These are phyloP conservation scores for Suillus alpinus DNA, from an alignment of 768 basidiomycete species.

Conservation along the genomic window DNA sequence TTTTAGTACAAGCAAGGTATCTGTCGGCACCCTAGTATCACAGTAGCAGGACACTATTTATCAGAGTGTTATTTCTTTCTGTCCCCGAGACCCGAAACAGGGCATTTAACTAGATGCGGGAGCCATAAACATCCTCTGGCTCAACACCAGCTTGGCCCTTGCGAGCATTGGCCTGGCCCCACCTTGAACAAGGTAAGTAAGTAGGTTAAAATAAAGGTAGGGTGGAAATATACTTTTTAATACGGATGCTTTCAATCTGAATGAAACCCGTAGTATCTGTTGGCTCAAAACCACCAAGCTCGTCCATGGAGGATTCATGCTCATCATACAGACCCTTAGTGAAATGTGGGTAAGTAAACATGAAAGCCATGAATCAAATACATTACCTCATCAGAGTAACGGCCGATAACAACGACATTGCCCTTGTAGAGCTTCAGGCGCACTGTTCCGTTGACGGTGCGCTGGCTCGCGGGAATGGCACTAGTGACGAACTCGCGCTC, in stretches of 20 bases:
- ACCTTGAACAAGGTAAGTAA: constrained; percentile 40
- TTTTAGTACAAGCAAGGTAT: too few species aligned
- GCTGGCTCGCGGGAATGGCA: constrained; percentile 89
- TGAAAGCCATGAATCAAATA: neutral
- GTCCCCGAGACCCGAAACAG: neutral
- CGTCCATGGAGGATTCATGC: constrained; percentile 96
- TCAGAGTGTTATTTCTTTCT: too few species aligned
- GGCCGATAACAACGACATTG: constrained; percentile 91
- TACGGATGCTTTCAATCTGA: constrained; percentile 94
- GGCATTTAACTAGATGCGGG: neutral
- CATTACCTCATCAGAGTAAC: constrained; percentile 79
- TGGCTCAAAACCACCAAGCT: constrained; percentile 96
- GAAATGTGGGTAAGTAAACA: neutral
- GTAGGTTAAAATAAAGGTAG: neutral
- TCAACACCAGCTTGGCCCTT: constrained; percentile 80
- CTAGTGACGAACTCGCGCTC: constrained; percentile 94
- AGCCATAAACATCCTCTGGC: constrained; percentile 41
- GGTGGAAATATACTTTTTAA: constrained; percentile 71
- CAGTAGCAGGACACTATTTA: neutral
- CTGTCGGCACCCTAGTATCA: too few species aligned
- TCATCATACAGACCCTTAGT: constrained; percentile 91
- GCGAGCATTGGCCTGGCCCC: constrained; percentile 81
- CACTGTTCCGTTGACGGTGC: constrained; percentile 93
- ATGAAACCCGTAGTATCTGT: constrained; percentile 85
- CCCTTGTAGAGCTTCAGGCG: constrained; percentile 93